These are phyloP conservation scores for Yamadazyma atmosphaerica DNA, from an alignment of 1,139 yeast species.

Conservation along the genomic window DNA sequence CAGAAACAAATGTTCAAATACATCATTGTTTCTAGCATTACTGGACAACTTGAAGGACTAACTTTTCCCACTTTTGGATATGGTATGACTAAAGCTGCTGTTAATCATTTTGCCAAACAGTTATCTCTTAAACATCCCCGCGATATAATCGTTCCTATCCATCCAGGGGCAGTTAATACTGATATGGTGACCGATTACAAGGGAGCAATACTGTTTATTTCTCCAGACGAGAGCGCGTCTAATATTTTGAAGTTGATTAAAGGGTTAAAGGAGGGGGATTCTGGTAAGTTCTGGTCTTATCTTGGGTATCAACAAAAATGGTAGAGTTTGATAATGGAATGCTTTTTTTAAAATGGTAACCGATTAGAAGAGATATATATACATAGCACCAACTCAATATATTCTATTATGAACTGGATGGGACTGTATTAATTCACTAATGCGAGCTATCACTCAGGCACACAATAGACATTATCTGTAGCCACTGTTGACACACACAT, in stretches of 20 bases:
- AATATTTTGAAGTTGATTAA: constrained; percentile 1
- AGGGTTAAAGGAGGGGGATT: constrained; percentile 2
- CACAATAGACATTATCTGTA: too few relatives aligned
- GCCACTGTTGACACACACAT: too few relatives aligned
- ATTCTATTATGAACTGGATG: too few relatives aligned
- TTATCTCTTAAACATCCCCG: constrained; percentile 23
- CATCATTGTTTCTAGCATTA: constrained; percentile 4
- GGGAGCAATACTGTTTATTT: neutral
- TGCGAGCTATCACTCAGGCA: too few relatives aligned
- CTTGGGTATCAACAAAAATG: constrained; percentile 3
- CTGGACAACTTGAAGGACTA: neutral
- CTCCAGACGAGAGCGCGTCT: constrained; percentile 3
- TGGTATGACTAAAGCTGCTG: constrained; percentile 30
- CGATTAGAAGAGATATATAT: too few relatives aligned
- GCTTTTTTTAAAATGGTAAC: too few relatives aligned
- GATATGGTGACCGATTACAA: constrained; percentile 18
- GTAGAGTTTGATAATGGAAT: neutral
- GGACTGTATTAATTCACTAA: too few relatives aligned
- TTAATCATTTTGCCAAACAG: constrained; percentile 18
- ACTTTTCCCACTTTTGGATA: constrained; percentile 21
- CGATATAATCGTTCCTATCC: constrained; percentile 30
- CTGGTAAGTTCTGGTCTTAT: constrained; percentile 4
- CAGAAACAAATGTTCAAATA: neutral
- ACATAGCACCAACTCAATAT: too few relatives aligned
- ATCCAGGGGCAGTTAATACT: constrained; percentile 34